Evolutionary conservation across 176 grass and related monocot species (phyloP).

Genomic region (Oryza coarctata): DNA sequence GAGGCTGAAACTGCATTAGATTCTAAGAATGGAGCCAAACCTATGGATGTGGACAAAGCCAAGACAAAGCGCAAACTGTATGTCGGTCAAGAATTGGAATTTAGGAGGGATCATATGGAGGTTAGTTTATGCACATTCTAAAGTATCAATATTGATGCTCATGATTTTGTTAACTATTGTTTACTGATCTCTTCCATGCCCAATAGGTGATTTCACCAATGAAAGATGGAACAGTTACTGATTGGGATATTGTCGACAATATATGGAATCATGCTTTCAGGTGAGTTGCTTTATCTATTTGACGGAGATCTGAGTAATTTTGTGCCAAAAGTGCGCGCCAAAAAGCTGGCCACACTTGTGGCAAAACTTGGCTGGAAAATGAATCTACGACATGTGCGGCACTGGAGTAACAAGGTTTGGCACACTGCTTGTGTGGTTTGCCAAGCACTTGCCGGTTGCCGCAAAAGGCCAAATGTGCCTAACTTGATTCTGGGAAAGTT

Average conservation of each 20-base stretch:
- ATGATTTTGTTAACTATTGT: conserved; percentile 12
- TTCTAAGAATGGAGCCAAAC: conserved; percentile 72
- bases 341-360: not conserved
- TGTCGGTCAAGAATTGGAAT: conserved; percentile 93
- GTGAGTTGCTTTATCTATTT: conserved; percentile 38
- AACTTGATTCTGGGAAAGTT: not conserved
- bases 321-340: not conserved
- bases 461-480: not conserved
- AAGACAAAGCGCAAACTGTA: conserved; percentile 81
- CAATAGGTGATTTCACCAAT: conserved; percentile 85
- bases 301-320: not conserved
- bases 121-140: conserved; percentile 40
- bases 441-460: not conserved
- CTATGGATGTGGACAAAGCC: conserved; percentile 69
- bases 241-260: conserved; percentile 96
- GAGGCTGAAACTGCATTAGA: conserved; percentile 65
- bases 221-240: conserved; percentile 88
- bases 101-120: conserved; percentile 96
- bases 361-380: not conserved
- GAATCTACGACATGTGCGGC: not conserved
- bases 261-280: conserved; percentile 99
- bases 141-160: conserved; percentile 6
- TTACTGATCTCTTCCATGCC: conserved; percentile 28
- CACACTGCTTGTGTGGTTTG: not conserved
- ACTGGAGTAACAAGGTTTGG: not conserved